Evolutionary conservation across 495 filamentous ascomycete genomes (phyloP).

Genomic region (Monascus purpureus): DNA sequence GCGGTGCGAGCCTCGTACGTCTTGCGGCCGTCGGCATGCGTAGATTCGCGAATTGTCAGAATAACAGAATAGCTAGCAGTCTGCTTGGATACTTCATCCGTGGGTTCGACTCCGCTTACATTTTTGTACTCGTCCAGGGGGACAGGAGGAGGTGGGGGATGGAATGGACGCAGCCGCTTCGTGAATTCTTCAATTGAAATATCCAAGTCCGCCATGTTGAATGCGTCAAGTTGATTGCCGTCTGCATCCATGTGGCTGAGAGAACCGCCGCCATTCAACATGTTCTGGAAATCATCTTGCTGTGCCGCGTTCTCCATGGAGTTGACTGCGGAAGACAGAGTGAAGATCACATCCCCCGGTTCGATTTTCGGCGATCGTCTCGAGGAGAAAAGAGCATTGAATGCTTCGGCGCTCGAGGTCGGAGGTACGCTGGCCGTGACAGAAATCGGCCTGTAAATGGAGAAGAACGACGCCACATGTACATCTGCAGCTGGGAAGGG

Average conservation of each 20-base stretch:
- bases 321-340: constrained; percentile 57
- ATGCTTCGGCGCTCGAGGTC: constrained; percentile 52
- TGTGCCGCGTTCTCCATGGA: constrained; percentile 51
- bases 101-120: neutral
- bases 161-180: constrained; percentile 58
- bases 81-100: constrained; percentile 12
- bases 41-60: constrained; percentile 69
- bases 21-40: constrained; percentile 52
- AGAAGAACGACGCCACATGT: constrained; percentile 83
- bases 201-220: constrained; percentile 21
- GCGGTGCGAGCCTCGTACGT: constrained; percentile 37
- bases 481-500: constrained; percentile 43
- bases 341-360: constrained; percentile 58
- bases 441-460: constrained; percentile 86
- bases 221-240: constrained; percentile 13
- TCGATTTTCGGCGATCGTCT: constrained; percentile 36
- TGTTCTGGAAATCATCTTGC: constrained; percentile 32
- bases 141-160: constrained; percentile 59
- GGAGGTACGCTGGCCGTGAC: constrained; percentile 68
- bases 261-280: constrained; percentile 29
- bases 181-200: constrained; percentile 38
- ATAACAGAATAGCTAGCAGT: constrained; percentile 59
- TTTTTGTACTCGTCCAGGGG: constrained; percentile 29
- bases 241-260: constrained; percentile 30
- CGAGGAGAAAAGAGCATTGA: constrained; percentile 63